Evolutionary conservation across 495 filamentous ascomycete genomes (phyloP).

Genomic region (Cenococcum geophilum): DNA sequence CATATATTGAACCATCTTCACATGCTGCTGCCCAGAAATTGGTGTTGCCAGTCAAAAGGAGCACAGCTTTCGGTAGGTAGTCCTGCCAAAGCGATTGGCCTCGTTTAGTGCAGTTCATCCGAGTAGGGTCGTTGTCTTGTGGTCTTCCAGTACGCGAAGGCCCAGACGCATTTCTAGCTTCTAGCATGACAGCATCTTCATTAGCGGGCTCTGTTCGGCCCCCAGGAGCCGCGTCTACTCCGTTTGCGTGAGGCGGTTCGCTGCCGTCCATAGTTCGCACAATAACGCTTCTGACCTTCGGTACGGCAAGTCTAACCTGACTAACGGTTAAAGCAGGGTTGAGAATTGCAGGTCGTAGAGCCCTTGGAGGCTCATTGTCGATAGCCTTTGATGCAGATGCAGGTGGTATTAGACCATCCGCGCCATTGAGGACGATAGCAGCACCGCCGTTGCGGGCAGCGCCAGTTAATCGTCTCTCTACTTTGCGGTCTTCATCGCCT

Average conservation of each 20-base stretch:
- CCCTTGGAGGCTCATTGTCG: constrained; percentile 55
- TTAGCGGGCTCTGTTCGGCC: constrained; percentile 45
- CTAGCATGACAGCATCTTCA: constrained; percentile 60
- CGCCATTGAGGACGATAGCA: constrained; percentile 66
- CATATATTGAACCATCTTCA: constrained; percentile 87
- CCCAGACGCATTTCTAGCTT: constrained; percentile 63
- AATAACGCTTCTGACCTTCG: constrained; percentile 77
- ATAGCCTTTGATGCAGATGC: constrained; percentile 10
- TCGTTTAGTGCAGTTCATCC: constrained; percentile 72
- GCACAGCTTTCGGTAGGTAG: constrained; percentile 73
- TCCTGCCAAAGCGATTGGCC: constrained; percentile 90
- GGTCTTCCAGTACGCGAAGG: constrained; percentile 51
- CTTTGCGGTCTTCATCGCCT: constrained; percentile 60
- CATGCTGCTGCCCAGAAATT: constrained; percentile 88
- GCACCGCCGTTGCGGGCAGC: constrained; percentile 59
- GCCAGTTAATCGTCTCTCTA: constrained; percentile 55
- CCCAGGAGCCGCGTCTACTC: constrained; percentile 38
- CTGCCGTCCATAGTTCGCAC: constrained; percentile 55
- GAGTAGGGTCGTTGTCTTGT: constrained; percentile 69
- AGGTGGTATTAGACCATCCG: constrained; percentile 61
- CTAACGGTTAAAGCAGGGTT: constrained; percentile 74
- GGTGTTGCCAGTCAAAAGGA: constrained; percentile 82
- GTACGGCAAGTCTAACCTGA: constrained; percentile 83
- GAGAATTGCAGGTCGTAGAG: constrained; percentile 77
- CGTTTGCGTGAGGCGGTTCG: constrained; percentile 27